phyloP scores from a whole-genome alignment of 2,329 filamentous ascomycete species.

The Pseudogymnoascus sp. region DNA sequence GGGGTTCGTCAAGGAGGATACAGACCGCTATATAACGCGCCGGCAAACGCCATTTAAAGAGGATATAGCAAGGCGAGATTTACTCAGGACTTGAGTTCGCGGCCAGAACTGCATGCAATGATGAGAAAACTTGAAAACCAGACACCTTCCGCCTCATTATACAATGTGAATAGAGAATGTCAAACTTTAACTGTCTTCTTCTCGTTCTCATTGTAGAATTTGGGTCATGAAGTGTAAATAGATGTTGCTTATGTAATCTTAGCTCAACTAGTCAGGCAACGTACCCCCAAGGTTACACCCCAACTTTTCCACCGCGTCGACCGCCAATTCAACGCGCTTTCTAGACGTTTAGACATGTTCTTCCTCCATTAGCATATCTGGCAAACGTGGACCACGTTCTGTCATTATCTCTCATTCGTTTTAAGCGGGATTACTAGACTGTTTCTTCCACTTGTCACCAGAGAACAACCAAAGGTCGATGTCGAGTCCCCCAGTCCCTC shows the following conservation, averaged over 20 bases:
- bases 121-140: constrained; percentile 21
- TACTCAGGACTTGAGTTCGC: constrained; percentile 21
- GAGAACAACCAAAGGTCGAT: background rate
- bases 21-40: constrained; percentile 18
- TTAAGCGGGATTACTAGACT: background rate
- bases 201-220: background rate
- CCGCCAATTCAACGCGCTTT: background rate
- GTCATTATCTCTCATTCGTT: background rate
- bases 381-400: background rate
- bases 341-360: background rate
- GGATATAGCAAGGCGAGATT: constrained; percentile 20
- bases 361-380: background rate
- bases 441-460: background rate
- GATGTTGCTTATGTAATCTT: background rate
- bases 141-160: background rate
- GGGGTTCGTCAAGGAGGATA: constrained; percentile 17
- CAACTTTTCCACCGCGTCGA: background rate
- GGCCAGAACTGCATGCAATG: constrained; percentile 20
- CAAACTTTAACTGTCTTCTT: background rate
- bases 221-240: background rate
- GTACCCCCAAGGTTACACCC: background rate
- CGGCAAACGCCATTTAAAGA: constrained; percentile 17
- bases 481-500: background rate
- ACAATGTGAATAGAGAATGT: background rate
- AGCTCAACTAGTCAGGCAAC: background rate